Base-by-base conservation (phyloP, 139 green algal species). In the Bryopsis sp. region DNA sequence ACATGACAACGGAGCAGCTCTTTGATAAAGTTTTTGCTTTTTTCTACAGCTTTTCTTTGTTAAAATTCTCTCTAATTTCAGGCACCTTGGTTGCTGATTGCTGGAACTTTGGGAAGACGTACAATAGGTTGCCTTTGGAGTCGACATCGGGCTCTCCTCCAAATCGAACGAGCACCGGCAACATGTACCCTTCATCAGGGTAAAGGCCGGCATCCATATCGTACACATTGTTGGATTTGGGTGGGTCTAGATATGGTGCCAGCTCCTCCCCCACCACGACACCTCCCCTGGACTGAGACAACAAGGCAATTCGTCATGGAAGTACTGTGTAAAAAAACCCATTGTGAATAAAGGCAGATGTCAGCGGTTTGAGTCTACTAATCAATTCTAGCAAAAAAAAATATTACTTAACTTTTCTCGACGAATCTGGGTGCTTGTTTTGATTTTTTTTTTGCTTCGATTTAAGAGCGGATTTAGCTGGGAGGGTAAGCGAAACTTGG, bases 211-310 rank as follows among this genome's bases (percentile, higher is more conserved):
- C 36, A n/a, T 72, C 15, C 2, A 37, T 39, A 66, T 47, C 47
- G 2, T 5, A 71, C 33, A 8, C 36, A 37, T 61, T 50, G 38
- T 2, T 22, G 4, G 15, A 22, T 34, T 48, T 15, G 5, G 79
- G 74, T 7, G 77, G 77, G 72, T 97, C 88, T 29, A 97, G 71
- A 73, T 85, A 97, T 1, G 93, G 93, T 0, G 92, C 93, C 65
- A 98, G 78, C 79, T 98, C 86, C 76, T 98, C 92, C 0, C 90
- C 93, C 11, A 85, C 90, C 36, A 98, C 89, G 5, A 96, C 91
- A 15, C 93, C 93, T 24, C 85, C 83, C 54, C 76, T 77, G 5
- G 37, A 46, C 32, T 75, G 36, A 36, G 95, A 92, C 66, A 78
- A 76, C 1, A 64, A 54, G 59, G 3, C 78, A 77, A 24, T 74